phyloP scores from a whole-genome alignment of 2,329 filamentous ascomycete species.

The Phialocephala sp. region DNA sequence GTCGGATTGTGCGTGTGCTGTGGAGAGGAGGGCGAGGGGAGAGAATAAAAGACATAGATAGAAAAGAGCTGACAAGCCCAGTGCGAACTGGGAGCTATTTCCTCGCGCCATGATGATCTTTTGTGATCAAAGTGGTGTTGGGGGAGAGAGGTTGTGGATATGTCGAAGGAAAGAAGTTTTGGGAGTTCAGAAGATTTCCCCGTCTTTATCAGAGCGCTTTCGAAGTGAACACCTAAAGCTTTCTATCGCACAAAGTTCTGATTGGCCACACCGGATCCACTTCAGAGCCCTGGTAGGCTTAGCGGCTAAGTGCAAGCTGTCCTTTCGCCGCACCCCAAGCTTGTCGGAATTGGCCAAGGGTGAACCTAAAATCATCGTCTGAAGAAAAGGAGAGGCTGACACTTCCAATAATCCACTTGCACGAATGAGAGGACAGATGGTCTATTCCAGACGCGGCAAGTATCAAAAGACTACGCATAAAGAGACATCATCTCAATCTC shows the following conservation, averaged over 20 bases:
- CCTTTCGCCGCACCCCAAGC: slow-evolving; percentile 4
- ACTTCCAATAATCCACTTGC: not conserved
- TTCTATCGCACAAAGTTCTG: not conserved
- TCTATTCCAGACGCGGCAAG: not conserved
- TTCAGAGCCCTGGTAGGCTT: not conserved
- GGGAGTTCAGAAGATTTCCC: not conserved
- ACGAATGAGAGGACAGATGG: not conserved
- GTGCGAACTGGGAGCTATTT: slow-evolving; percentile 71
- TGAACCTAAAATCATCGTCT: slow-evolving; percentile 1
- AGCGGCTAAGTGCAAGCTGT: slow-evolving; percentile 6
- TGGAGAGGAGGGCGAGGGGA: slow-evolving; percentile 83
- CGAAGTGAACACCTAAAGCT: slow-evolving; percentile 9
- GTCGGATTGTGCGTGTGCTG: slow-evolving; percentile 72
- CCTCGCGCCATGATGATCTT: slow-evolving; percentile 58
- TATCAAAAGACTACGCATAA: not conserved
- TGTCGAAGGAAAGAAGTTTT: not conserved
- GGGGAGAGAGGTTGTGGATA: not conserved
- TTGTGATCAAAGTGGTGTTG: slow-evolving; percentile 27
- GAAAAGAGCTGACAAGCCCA: slow-evolving; percentile 87
- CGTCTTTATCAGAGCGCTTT: slow-evolving; percentile 2
- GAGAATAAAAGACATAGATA: slow-evolving; percentile 91
- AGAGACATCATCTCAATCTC: slow-evolving; percentile 2
- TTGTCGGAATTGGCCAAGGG: not conserved
- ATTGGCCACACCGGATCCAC: not conserved
- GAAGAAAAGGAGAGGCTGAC: not conserved